Evolutionary conservation across 208 protist genomes (phyloP), one percentile per base, ranked within the genome.

Genomic region (Herpetomonas samuelpessoai): DNA sequence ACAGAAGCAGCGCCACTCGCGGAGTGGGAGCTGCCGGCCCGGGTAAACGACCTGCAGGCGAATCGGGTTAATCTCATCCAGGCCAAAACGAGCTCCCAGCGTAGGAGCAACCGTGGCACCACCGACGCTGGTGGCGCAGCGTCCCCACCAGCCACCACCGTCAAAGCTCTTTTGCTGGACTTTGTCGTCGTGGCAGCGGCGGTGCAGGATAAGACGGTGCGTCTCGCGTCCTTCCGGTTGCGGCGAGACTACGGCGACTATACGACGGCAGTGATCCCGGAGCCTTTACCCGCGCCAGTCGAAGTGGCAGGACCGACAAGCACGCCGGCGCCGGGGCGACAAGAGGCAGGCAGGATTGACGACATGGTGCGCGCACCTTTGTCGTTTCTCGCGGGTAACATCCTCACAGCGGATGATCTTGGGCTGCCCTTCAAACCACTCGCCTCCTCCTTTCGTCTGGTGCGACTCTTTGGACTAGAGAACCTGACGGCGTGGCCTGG

Each of bases 151-250:
- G 26, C 0, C 51, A 29, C 26, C 39, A 45, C 68, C 0, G 66
- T 66, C 54, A 72, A 47, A 47, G 77, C 81, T 6, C 73, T 75
- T 7, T 29, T 79, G 29, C 62, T 75, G 9, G 65, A 86, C 53
- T 79, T 90, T 54, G 54, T 91, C 4, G 51, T 92, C 41, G 35
- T 92, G 7, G 81, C 69, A 0, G 88, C 74, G 0, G 44, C 80
- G 21, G 58, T 88, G 51, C 83, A 89, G 65, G 76, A 95, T 69
- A 95, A 91, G 59, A 91, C 83, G 16, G 47, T 91, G 64, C 73
- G 74, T 16, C 47, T 94, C 27, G 74, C 60, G 35, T 69, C 68
- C 28, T 68, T 90, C 39, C 80, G 81, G 4, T 50, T 88, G 53
- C 70, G 67, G 3, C 63, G 64, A 9, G 27, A 44, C 26, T 53